phyloP scores from a whole-genome alignment of 164 flowering plant genomes.

The Dillenia suffruticosa region DNA sequence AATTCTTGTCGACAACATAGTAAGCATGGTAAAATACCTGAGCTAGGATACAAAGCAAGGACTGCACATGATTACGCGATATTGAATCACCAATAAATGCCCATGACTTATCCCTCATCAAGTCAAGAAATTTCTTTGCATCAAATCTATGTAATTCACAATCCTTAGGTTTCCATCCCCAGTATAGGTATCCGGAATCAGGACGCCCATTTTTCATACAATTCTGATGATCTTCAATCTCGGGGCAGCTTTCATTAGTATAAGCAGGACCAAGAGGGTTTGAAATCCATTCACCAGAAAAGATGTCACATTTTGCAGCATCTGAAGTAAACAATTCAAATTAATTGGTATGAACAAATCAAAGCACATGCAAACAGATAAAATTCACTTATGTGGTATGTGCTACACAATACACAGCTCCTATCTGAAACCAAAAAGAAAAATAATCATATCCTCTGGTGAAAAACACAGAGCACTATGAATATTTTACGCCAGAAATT shows the following conservation, averaged over 20 bases:
- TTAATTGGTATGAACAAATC: too few relatives aligned
- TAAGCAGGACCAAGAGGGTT: conserved; percentile 67
- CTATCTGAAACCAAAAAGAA: too few relatives aligned
- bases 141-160: conserved; percentile 66
- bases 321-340: too few relatives aligned
- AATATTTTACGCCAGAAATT: too few relatives aligned
- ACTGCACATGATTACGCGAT: conserved; percentile 88
- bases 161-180: conserved; percentile 82
- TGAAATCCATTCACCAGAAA: conserved; percentile 76
- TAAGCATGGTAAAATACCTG: conserved; percentile 32
- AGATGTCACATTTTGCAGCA: conserved; percentile 72
- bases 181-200: conserved; percentile 71
- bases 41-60: conserved; percentile 81
- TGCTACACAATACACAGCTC: too few relatives aligned
- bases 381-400: too few relatives aligned
- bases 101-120: conserved; percentile 80
- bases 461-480: too few relatives aligned
- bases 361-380: too few relatives aligned
- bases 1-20: too few relatives aligned
- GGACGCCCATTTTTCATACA: conserved; percentile 95
- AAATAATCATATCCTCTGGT: too few relatives aligned
- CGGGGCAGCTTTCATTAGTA: conserved; percentile 65
- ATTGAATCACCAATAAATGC: conserved; percentile 92
- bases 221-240: conserved; percentile 77
- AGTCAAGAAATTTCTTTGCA: conserved; percentile 54